Base-by-base conservation (phyloP, 1,139 yeast species). In the Kodamaea anthophila region DNA sequence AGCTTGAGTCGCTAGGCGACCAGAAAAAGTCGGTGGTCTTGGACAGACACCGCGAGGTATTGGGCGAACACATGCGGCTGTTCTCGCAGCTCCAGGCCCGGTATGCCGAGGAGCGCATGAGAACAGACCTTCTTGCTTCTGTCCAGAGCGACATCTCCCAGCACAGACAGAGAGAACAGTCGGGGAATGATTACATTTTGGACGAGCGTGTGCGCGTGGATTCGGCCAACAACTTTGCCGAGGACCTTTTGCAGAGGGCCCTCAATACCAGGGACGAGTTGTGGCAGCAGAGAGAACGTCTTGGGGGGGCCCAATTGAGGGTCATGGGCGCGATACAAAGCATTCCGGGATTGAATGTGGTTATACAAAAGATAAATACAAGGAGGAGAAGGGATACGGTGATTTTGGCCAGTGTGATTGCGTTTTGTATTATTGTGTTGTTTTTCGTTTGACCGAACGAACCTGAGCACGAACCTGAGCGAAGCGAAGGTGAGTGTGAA, bases 241-340 rank as follows among this genome's bases (percentile, higher is more conserved):
- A 91, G 49, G 60, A 83, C 29, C 62, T 91, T 34, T 65, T 91
- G 22, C 74, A 75, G 15, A 93, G 83, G 50, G 98, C 96, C 1
- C 81, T 77, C 55, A 83, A 81, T 42, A 87, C 98, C 0, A 65
- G 97, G 38, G 96, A 91, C 39, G 94, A 84, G 48, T 70, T 91
- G 33, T 46, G 71, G 32, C 66, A 78, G 30, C 98, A 91, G 57
- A 66, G 94, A 34, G 70, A 70, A 25, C 56, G 72, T 9, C 60
- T 91, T 31, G 65, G 68, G 30, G 74, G 65, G 39, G 83, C 94
- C 9, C 86, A 80, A 39, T 67, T 74, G 38, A 66, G 75, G 36
- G 62, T 88, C 38, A 62, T 77, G 39, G 70, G 70, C 25, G 66
- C 83, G 1, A 58, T 87, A 27, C 76, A 73, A 43, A 54, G 70